These are phyloP conservation scores for Salvia rosmarinus DNA, from an alignment of 257 asterid genomes.

Conservation along the genomic window DNA sequence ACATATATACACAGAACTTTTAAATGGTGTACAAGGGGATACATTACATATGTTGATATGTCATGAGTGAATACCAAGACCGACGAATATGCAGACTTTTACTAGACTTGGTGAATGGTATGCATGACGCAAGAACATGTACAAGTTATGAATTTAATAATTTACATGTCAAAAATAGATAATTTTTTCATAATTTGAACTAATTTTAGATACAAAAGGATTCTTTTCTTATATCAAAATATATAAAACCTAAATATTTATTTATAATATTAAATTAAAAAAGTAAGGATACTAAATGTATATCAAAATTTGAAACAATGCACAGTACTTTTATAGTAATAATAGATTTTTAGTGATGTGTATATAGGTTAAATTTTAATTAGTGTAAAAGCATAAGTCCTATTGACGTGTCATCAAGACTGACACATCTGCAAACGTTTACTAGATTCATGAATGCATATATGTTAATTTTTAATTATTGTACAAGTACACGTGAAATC, in stretches of 20 bases:
- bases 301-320: too few species aligned
- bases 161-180: too few species aligned
- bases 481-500: not conserved
- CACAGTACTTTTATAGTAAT: too few species aligned
- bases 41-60: not conserved
- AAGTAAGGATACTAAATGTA: too few species aligned
- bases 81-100: not conserved
- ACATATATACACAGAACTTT: not conserved
- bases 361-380: not conserved
- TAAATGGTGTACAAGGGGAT: not conserved
- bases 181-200: too few species aligned
- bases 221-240: too few species aligned
- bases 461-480: not conserved
- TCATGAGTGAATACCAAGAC: not conserved
- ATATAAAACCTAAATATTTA: too few species aligned
- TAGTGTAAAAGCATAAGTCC: not conserved
- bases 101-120: not conserved
- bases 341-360: not conserved
- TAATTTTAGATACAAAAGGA: too few species aligned
- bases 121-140: too few species aligned
- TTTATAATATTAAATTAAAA: too few species aligned
- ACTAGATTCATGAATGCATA: not conserved
- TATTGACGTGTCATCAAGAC: not conserved
- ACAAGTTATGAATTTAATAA: too few species aligned
- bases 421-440: not conserved